These are phyloP conservation scores for Rhytidhysteron rufulum DNA, from an alignment of 2,329 filamentous ascomycete genomes.

Conservation along the genomic window DNA sequence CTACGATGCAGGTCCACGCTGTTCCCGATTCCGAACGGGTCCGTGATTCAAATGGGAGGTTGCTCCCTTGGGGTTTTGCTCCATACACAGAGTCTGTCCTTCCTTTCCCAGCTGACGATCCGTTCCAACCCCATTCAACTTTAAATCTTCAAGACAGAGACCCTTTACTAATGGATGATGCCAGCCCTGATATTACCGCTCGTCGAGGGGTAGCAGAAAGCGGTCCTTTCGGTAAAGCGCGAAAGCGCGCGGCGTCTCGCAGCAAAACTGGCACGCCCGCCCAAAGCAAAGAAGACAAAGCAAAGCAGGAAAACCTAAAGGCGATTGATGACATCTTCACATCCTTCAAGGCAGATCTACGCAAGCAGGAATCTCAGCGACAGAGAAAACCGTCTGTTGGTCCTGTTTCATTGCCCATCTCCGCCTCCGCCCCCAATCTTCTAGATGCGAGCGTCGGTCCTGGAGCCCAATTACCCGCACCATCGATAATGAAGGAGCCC, in stretches of 20 bases:
- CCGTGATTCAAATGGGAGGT: conserved; percentile 55
- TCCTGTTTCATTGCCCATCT: conserved; percentile 20
- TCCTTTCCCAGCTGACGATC: conserved; percentile 2
- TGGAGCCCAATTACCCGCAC: conserved; percentile 27
- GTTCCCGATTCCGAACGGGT: conserved; percentile 62
- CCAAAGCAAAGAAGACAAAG: conserved; percentile 52
- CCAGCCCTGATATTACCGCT: conserved; percentile 41
- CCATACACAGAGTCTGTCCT: conserved; percentile 54
- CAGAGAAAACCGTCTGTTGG: conserved; percentile 16
- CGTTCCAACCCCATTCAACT: too few species aligned
- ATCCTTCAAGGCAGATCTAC: conserved; percentile 23
- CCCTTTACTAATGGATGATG: conserved; percentile 13
- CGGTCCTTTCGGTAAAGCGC: conserved; percentile 58
- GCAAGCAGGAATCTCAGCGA: conserved; percentile 24
- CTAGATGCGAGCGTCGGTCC: conserved; percentile 23
- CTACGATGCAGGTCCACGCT: conserved; percentile 60
- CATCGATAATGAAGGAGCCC: conserved; percentile 50
- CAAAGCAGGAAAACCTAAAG: conserved; percentile 40
- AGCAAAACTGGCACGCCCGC: conserved; percentile 57
- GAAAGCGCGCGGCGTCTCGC: conserved; percentile 44
- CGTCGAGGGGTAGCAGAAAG: conserved; percentile 56
- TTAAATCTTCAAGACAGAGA: conserved; percentile 2
- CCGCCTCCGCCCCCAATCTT: conserved; percentile 30
- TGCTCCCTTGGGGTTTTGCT: conserved; percentile 61
- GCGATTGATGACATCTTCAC: conserved; percentile 47